A percentile compares a stretch with the other conserved stretches of the same genome.
Conservation (phyloP, 306 rosid species). For the Medicago truncatula region MtrunA17r5.0-ANR NC_053049.1:39541001-39541500, state of each 20-base stretch:
- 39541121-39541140: background rate
- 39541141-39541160: constrained; percentile 3
- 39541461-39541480: background rate
- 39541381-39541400: constrained; percentile 1
- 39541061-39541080: background rate
- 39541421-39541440: constrained; percentile 23
- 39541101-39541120: constrained; percentile 6
- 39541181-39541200: constrained; percentile 2
- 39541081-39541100: background rate
- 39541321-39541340: background rate
- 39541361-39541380: constrained; percentile 17
- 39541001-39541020: constrained; percentile 1
- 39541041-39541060: background rate
- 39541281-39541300: background rate
- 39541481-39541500: constrained; percentile 14
- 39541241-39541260: background rate
- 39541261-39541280: background rate
- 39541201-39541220: constrained; percentile 18
- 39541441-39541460: constrained; percentile 17
- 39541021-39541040: constrained; percentile 8
- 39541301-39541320: background rate
- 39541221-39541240: constrained; percentile 18
- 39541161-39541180: constrained; percentile 16
- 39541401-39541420: constrained; percentile 22
- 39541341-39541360: background rate